Evolutionary conservation across 352 stramenopile genomes (phyloP).

Genomic region (Globisporangium parvum): DNA sequence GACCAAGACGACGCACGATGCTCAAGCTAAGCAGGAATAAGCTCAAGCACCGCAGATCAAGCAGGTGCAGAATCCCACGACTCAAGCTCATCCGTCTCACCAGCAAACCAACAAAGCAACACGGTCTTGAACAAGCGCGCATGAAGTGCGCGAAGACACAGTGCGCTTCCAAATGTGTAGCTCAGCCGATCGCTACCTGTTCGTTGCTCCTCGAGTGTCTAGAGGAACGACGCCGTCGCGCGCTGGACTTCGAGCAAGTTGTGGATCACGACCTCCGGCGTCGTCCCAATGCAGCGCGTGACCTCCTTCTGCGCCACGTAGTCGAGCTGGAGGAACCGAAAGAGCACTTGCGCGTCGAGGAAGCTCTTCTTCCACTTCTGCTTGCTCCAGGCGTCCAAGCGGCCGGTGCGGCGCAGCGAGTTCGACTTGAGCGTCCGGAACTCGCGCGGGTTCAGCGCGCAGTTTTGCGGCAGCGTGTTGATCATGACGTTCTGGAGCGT

Average conservation of each 20-base stretch:
- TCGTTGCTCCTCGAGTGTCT: constrained; percentile 10
- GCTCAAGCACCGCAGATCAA: no score
- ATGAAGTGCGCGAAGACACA: no score
- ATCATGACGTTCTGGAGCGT: constrained; percentile 89
- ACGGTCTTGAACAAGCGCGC: no score
- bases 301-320: constrained; percentile 88
- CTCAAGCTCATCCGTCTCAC: no score
- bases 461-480: constrained; percentile 83
- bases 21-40: no score
- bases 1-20: no score
- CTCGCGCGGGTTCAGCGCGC: constrained; percentile 78
- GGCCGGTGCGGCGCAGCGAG: constrained; percentile 43
- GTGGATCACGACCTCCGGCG: constrained; percentile 81
- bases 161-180: no score
- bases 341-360: constrained; percentile 72
- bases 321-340: constrained; percentile 76
- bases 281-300: constrained; percentile 84
- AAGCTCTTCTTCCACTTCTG: constrained; percentile 89
- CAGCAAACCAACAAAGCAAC: no score
- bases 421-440: constrained; percentile 80
- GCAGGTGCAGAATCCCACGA: no score
- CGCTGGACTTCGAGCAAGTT: constrained; percentile 86
- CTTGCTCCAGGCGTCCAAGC: constrained; percentile 78
- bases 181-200: no score
- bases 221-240: constrained; percentile 65